Base-by-base conservation (phyloP, 805 yeast species). In the baker's yeast (Saccharomyces cerevisiae) region DNA sequence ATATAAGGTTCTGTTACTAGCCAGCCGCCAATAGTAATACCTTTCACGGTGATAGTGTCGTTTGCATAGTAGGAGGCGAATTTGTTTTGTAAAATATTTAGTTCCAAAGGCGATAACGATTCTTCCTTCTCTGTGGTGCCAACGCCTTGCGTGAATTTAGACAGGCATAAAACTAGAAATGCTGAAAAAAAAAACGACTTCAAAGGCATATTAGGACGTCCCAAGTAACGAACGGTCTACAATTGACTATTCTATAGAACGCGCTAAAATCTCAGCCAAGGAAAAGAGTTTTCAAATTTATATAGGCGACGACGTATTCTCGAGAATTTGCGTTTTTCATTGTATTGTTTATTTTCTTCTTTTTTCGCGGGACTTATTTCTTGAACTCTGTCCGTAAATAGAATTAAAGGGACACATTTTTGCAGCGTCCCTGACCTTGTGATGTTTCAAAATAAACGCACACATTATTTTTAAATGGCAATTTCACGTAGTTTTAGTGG, bases 21-120 rank as follows among this genome's bases (percentile, higher is more conserved):
- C 91, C 90, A 85, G 6, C 89, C 89, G 31, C 90, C 91, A 13
- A 85, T 62, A 28, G 80, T 76, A 13, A 82, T 79, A 47, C 84
- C 84, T 52, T 60, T 58, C 24, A 66, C 53, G 6, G 51, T 32
- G 6, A 50, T 28, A 2, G 24, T 41, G 30, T 48, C 32, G 27
- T 48, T 47, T n/a, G 31, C 43, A 24, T 47, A 32, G 47, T 52
- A 51, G 17, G 51, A 52, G n/a, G 31, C 36, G 24, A 53, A 50
- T 32, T 51, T 52, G 36, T 51, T 13, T 24, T 48, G 53, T 43
- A 56, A 28, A 22, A 32, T 31, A 27, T 26, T 22, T n/a, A 17
- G 31, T 29, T 48, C 48, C 17, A 27, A 26, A 2, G 48, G 27
- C 9, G 28, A 14, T 46, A 46, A 46, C 6, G 43, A 17, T 36